phyloP scores from a whole-genome alignment of 2,329 filamentous ascomycete species.

The Emydomyces testavorans region DNA sequence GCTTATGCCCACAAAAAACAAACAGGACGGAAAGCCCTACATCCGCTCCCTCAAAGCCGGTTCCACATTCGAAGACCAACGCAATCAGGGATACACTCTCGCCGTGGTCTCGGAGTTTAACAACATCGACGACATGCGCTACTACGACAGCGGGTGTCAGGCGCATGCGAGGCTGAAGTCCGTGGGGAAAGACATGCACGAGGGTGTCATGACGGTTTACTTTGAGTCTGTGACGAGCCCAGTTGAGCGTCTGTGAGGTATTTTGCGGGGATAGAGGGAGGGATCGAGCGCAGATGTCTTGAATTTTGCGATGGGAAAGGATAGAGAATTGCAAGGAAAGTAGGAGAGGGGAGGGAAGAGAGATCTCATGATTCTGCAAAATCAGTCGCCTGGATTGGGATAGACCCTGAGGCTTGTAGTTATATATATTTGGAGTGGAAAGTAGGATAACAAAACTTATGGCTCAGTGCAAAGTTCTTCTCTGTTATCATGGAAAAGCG shows the following conservation, averaged over 20 bases:
- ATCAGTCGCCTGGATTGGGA: too few relatives aligned
- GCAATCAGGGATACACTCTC: slow-evolving; percentile 51
- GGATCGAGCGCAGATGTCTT: too few relatives aligned
- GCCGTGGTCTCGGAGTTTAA: slow-evolving; percentile 49
- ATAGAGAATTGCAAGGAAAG: too few relatives aligned
- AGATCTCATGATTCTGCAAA: too few relatives aligned
- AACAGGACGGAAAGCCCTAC: slow-evolving; percentile 54
- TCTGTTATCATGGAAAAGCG: too few relatives aligned
- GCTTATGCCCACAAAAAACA: neutral
- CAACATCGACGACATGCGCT: slow-evolving; percentile 51
- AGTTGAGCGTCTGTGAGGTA: neutral
- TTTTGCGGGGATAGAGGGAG: too few relatives aligned
- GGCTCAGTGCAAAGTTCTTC: too few relatives aligned
- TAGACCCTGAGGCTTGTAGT: too few relatives aligned
- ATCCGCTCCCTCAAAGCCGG: slow-evolving; percentile 47
- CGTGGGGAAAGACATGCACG: slow-evolving; percentile 17
- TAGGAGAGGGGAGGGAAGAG: too few relatives aligned
- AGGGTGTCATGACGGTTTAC: slow-evolving; percentile 19
- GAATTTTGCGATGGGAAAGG: too few relatives aligned
- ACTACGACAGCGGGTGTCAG: slow-evolving; percentile 48
- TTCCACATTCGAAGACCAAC: slow-evolving; percentile 38
- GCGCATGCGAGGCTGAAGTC: slow-evolving; percentile 37
- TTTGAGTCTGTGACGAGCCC: slow-evolving; percentile 15
- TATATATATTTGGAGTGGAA: too few relatives aligned
- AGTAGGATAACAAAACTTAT: too few relatives aligned